phyloP scores from a whole-genome alignment of 495 filamentous ascomycete species.

The Penicillium arizonense region DNA sequence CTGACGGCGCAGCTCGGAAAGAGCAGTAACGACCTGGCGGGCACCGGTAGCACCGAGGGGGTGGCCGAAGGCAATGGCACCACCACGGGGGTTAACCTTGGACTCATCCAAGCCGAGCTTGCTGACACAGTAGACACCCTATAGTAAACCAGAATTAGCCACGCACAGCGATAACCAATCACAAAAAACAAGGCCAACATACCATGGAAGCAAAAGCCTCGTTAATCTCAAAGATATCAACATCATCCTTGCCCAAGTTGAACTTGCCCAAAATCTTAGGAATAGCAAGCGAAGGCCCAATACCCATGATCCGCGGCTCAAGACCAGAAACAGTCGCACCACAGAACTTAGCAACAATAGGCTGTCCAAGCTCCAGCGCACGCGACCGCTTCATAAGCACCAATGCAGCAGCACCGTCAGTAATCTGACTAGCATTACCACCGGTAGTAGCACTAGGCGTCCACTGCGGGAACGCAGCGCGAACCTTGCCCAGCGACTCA shows the following conservation, averaged over 20 bases:
- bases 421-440: conserved; percentile 91
- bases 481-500: conserved; percentile 77
- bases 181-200: background rate
- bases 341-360: conserved; percentile 89
- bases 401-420: conserved; percentile 87
- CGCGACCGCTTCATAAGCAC: conserved; percentile 91
- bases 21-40: conserved; percentile 79
- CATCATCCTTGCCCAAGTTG: conserved; percentile 71
- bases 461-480: conserved; percentile 85
- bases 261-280: conserved; percentile 86
- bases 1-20: conserved; percentile 72
- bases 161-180: background rate
- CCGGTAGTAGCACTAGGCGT: conserved; percentile 82
- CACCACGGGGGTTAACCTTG: conserved; percentile 89
- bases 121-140: conserved; percentile 80
- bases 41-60: conserved; percentile 78
- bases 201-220: conserved; percentile 98
- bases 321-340: conserved; percentile 86
- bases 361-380: conserved; percentile 78
- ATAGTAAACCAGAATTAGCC: conserved; percentile 7
- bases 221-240: conserved; percentile 91
- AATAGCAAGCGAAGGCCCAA: conserved; percentile 87
- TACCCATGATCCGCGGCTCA: conserved; percentile 93
- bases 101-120: conserved; percentile 70
- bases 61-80: conserved; percentile 80